Evolutionary conservation across 2,329 filamentous ascomycete genomes (phyloP), one percentile per base, ranked within the genome.

Genomic region (Cladophialophora yegresii): DNA sequence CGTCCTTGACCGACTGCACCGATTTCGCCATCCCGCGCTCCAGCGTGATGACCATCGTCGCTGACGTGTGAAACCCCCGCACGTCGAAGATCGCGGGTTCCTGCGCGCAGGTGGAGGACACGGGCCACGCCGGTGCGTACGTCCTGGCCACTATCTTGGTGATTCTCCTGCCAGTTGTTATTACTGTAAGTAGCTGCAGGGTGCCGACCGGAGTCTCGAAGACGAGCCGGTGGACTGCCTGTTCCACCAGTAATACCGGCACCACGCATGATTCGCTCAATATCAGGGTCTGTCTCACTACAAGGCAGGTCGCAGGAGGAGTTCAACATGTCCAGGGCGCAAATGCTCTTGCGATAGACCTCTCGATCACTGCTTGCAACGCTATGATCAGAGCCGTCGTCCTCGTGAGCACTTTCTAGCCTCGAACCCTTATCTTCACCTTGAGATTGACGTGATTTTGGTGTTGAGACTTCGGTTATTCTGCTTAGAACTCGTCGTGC

Each of bases 341-440:
- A 64, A 4, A 70, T 62, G 58, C 68, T 70, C 50, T 59, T 61
- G 13, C 68, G 64, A 40, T 65, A 68, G 28, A 66, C 64, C 55
- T 70, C 66, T 8, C 66, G 66, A 36, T 70, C 68, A 45, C 64
- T 67, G 58, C 68, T 70, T 22, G 62, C 66, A 23, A 67, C 57
- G 32, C 67, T 69, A 56, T 64, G 55, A 16, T 51, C 58, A n/a
- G 50, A 59, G n/a, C 62, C 45, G 9, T 56, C 55, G 53, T 66
- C 43, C 22, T 64, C 61, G 2, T 8, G 22, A 2, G 40, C 47
- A n/a, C 32, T 22, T 33, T 57, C 54, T 22, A 23, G 45, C 36
- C 32, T 49, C 22, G 55, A 20, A n/a, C 23, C n/a, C 40, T 49
- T 43, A 6, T 59, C 58, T 45, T 54, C 50, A 20, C 26, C 47